phyloP scores from a whole-genome alignment of 2,329 filamentous ascomycete genomes.

The Hirsutella thompsonii region DNA sequence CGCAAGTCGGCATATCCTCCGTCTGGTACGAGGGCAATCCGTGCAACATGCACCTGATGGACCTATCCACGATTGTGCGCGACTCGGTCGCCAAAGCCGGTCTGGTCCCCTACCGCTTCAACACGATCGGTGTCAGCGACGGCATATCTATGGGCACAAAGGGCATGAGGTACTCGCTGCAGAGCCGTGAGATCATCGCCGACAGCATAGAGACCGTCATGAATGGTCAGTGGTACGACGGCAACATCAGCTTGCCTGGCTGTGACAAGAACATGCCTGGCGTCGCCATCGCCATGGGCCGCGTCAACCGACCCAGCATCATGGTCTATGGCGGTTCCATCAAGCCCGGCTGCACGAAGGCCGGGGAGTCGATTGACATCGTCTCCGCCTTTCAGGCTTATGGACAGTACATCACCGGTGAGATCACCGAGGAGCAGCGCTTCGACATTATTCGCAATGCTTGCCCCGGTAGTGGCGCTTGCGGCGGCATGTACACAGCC shows the following conservation, averaged over 20 bases:
- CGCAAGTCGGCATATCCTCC: slow-evolving; percentile 93
- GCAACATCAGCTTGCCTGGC: slow-evolving; percentile 88
- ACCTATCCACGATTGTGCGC: slow-evolving; percentile 66
- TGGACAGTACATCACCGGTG: slow-evolving; percentile 82
- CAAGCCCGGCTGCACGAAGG: slow-evolving; percentile 71
- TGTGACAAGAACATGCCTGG: slow-evolving; percentile 99
- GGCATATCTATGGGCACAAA: slow-evolving; percentile 97
- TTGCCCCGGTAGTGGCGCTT: slow-evolving; percentile 54
- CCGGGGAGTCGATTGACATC: slow-evolving; percentile 74
- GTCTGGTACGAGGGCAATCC: slow-evolving; percentile 98
- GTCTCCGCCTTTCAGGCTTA: slow-evolving; percentile 97
- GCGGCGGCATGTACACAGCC: slow-evolving; percentile 83
- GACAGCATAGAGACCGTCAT: slow-evolving; percentile 99
- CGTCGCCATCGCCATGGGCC: slow-evolving; percentile 84
- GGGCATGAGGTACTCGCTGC: slow-evolving; percentile 90
- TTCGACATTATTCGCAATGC: slow-evolving; percentile 92
- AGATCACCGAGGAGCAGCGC: slow-evolving; percentile 82
- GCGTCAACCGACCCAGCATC: slow-evolving; percentile 83
- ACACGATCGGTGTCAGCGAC: slow-evolving; percentile 96
- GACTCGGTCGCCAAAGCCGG: slow-evolving; percentile 54
- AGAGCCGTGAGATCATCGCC: slow-evolving; percentile 92
- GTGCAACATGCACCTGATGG: slow-evolving; percentile 97
- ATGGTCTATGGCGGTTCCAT: slow-evolving; percentile 99
- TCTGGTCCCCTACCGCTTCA: slow-evolving; percentile 91
- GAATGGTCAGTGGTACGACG: slow-evolving; percentile 98